Evolutionary conservation across 2,329 filamentous ascomycete species (phyloP), one percentile per base, ranked within the genome.

Genomic region (Amauroascus niger): DNA sequence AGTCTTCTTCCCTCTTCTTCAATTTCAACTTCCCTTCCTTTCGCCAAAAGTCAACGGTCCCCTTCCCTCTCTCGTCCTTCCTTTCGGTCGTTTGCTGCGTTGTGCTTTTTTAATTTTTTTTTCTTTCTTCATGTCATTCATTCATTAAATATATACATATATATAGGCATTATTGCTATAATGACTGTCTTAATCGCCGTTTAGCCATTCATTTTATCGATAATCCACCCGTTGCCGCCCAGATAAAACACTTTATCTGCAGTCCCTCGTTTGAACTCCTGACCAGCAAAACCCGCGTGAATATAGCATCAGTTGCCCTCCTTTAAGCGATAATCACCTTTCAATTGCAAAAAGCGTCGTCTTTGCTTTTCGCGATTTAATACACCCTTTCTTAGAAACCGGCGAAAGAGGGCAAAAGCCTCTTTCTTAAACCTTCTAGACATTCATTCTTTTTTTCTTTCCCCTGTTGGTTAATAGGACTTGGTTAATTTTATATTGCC

Each of bases 251-350:
- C 49, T 55, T 49, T 55, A 40, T 24, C 53, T 51, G 47, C 46
- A 55, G 32, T 47, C 53, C 37, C 41, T 55, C 53, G 43, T 55
- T 55, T 52, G 40, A 52, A 52, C 50, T 40, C 50, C 50, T 51
- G 50, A 40, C 18, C 37, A 20, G 18, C 16, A 7, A 9, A 45
- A 39, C 9, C n/a, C 43, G 11, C 24, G 24, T 48, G 44, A 20
- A 30, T n/a, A 53, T 48, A n/a, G 16, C 18, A 41, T 44, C 45
- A 40, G 41, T 51, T 43, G 39, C 49, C 11, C 18, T 43, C 40
- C 40, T 26, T 51, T 18, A 28, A 13, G 4, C 39, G 24, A 40
- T 18, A 41, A 6, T 40, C 43, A 13, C 35, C 32, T 13, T n/a
- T 43, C 39, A 43, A 43, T 30, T 45, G 41, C 22, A n/a, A 14